These are phyloP conservation scores for Dimargaris verticillata DNA, from an alignment of 192 early-diverging fungal genomes.

Conservation along the genomic window DNA sequence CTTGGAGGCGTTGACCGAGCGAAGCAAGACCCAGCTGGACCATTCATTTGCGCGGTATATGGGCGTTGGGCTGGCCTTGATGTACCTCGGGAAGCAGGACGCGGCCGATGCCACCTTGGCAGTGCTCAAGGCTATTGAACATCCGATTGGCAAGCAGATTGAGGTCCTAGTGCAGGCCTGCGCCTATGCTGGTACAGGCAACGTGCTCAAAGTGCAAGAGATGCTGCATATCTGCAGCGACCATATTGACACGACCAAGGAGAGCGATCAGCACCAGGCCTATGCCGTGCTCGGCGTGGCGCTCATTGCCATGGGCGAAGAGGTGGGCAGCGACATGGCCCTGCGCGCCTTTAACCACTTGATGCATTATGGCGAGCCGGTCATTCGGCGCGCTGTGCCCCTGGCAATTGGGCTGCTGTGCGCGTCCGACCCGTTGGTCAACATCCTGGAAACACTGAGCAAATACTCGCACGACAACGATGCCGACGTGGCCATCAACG, in stretches of 20 bases:
- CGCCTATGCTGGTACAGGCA: conserved; percentile 86
- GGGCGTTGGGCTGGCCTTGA: conserved; percentile 78
- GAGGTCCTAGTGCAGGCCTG: conserved; percentile 75
- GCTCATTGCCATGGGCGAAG: conserved; percentile 92
- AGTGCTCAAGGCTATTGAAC: conserved; percentile 86
- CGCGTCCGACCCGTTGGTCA: conserved; percentile 86
- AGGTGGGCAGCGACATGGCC: conserved; percentile 90
- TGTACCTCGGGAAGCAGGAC: conserved; percentile 85
- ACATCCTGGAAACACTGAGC: conserved; percentile 85
- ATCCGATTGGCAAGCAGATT: conserved; percentile 81
- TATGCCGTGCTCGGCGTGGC: conserved; percentile 94
- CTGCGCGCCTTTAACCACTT: conserved; percentile 89
- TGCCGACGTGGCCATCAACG: conserved; percentile 80
- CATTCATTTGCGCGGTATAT: conserved; percentile 82
- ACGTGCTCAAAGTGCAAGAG: conserved; percentile 89
- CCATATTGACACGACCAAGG: conserved; percentile 75
- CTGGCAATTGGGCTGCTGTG: conserved; percentile 87
- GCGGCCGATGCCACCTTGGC: conserved; percentile 79
- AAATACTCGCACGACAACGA: conserved; percentile 99
- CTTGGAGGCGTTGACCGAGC: conserved; percentile 89
- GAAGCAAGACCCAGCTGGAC: conserved; percentile 68
- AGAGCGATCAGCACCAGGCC: conserved; percentile 62
- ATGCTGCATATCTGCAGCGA: conserved; percentile 94
- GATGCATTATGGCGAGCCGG: conserved; percentile 98
- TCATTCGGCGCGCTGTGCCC: conserved; percentile 85